Base-by-base conservation (phyloP, 768 basidiomycete genomes). In the Psilocybe tampanensis region DNA sequence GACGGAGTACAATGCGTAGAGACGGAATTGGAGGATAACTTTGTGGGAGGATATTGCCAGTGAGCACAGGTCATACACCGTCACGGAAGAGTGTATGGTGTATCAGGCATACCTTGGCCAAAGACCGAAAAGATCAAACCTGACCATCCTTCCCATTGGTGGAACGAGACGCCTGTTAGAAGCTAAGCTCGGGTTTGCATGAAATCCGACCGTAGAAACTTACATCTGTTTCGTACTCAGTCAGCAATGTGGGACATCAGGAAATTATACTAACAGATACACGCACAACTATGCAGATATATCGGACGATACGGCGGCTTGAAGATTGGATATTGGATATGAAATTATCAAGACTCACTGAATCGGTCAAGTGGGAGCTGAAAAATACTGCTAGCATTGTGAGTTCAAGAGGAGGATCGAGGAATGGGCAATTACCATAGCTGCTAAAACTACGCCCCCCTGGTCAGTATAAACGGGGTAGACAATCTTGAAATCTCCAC, bases 61-160 rank as follows among this genome's bases (percentile, higher is more conserved):
- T 15, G 13, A 29, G 3, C 1, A 8, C 9, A 53, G 8, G 18
- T 26, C 9, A 22, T 7, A 21, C 18, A n/a, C 7, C 15, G 6
- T 29, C 4, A 29, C 9, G 5, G 5, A 39, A 7, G 23, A n/a
- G n/a, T n/a, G n/a, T n/a, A n/a, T n/a, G n/a, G n/a, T n/a, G n/a
- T n/a, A n/a, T n/a, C n/a, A n/a, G n/a, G n/a, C n/a, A n/a, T 47
- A 47, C 54, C 36, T 55, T 55, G 45, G 8, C 44, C 44, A 1
- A 55, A 36, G 17, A 55, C n/a, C 1, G n/a, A 23, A 19, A 55
- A 23, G 11, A 29, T 29, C 19, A 55, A 41, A 8, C 29, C 54
- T 1, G 54, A 41, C 54, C 54, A 55, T 23, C 54, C 54, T 55
- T 55, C 45, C 54, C 54, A 55, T 36, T 55, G 11, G n/a, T 24